Evolutionary conservation across 179 eudicot genomes (phyloP), one percentile per base, ranked within the genome.

Genomic region (Spergularia azorica): DNA sequence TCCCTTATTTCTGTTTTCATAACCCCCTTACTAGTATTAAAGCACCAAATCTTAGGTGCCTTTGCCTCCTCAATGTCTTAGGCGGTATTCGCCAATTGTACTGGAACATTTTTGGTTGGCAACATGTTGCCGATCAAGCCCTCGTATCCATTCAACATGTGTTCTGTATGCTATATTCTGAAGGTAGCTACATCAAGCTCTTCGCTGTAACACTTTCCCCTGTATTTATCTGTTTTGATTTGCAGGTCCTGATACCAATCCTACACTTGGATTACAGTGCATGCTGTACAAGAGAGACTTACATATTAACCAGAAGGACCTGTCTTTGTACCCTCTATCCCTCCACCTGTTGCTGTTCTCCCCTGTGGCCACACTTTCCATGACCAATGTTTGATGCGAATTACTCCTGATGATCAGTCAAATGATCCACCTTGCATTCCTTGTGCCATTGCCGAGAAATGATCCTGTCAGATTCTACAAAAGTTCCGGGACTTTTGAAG

Each of bases 361-460:
- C 84, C 90, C 18, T 91, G 97, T 68, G 88, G 89, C 43, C 97
- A 91, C 83, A 83, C 89, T 75, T 91, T 91, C 77, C 97, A 91
- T 71, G 94, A 87, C 72, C 80, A 79, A 21, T 91, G 97, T 84
- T 66, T 91, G 85, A 67, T 67, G 38, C 79, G 11, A 12, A 91
- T 87, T 70, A 90, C 91, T 55, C 89, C 92, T 1, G 43, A 77
- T 52, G 89, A 83, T 79, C 87, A 87, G 68, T 43, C 79, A 1
- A 81, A 84, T 68, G 59, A 81, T 74, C 97, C 97, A 66, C 92
- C 92, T 39, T 91, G 97, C 87, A 86, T 91, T 63, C 94, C 97
- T 74, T 91, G 97, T 61, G 93, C 90, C 63, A 60, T 91, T 72
- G 90, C 88, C 38, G 89, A 87, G 65, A 63, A 51, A 17, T 85